phyloP scores from a whole-genome alignment of 2,329 filamentous ascomycete species.

The Trematosphaeria pertusa region DNA sequence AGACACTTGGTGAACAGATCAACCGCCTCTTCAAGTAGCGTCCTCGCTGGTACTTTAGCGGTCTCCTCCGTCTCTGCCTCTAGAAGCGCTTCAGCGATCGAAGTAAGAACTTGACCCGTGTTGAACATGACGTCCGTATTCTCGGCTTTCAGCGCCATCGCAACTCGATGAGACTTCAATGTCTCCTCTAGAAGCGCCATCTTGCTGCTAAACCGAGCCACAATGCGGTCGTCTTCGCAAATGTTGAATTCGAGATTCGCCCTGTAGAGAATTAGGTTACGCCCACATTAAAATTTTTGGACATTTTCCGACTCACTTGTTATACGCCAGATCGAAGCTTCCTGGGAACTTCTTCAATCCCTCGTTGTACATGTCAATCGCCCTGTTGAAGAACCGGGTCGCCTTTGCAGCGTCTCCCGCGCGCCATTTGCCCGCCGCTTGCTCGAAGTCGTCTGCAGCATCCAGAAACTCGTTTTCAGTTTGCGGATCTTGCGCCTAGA shows the following conservation, averaged over 20 bases:
- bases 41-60: slow-evolving; percentile 56
- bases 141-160: slow-evolving; percentile 64
- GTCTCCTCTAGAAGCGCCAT: slow-evolving; percentile 65
- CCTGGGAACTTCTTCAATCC: slow-evolving; percentile 66
- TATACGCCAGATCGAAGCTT: slow-evolving; percentile 76
- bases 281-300: neutral
- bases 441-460: slow-evolving; percentile 72
- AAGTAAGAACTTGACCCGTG: slow-evolving; percentile 72
- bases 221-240: slow-evolving; percentile 69
- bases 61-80: slow-evolving; percentile 56
- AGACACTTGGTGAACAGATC: slow-evolving; percentile 64
- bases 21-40: slow-evolving; percentile 66
- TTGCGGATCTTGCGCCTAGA: slow-evolving; percentile 59
- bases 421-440: slow-evolving; percentile 77
- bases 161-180: slow-evolving; percentile 68
- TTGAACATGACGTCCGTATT: slow-evolving; percentile 76
- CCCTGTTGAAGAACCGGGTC: slow-evolving; percentile 67
- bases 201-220: slow-evolving; percentile 63
- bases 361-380: slow-evolving; percentile 70
- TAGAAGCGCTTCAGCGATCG: slow-evolving; percentile 66
- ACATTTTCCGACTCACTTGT: slow-evolving; percentile 66
- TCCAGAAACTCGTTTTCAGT: slow-evolving; percentile 73
- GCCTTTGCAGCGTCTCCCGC: slow-evolving; percentile 73
- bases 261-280: slow-evolving; percentile 46
- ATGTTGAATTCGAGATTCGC: slow-evolving; percentile 74